Percentiles rank a stretch among this genome's conserved stretches.
Conservation (phyloP, 805 yeast genomes). For the Yueomyces sinensis region DNA sequence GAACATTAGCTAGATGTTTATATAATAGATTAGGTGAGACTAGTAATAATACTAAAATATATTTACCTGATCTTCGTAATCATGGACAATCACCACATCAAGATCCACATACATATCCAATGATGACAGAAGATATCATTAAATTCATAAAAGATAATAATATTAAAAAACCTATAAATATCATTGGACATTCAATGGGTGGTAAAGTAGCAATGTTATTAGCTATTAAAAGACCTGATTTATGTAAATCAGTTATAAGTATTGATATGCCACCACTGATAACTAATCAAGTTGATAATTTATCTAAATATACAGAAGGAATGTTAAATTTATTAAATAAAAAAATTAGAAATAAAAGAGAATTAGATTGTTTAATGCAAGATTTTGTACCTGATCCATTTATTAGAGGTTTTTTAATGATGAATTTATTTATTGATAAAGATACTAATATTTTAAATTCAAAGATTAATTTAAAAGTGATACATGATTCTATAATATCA, state of each 20-base stretch:
- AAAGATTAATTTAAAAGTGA: too few relatives aligned
- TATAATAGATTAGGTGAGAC: conserved; percentile 12
- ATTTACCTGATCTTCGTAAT: conserved; percentile 38
- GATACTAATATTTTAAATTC: too few relatives aligned
- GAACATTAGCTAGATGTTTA: not conserved
- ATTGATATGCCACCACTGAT: not conserved
- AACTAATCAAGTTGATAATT: not conserved
- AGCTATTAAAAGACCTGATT: conserved; percentile 15
- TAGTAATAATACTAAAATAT: conserved; percentile 25
- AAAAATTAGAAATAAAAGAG: not conserved
- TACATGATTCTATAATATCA: too few relatives aligned
- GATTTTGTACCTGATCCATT: not conserved
- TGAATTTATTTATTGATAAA: not conserved
- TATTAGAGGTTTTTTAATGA: not conserved
- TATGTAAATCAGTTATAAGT: not conserved
- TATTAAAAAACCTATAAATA: conserved; percentile 12
- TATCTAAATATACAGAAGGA: not conserved
- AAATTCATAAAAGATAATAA: conserved; percentile 19
- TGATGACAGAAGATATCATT: conserved; percentile 31
- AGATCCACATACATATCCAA: conserved; percentile 29
- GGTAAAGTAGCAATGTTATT: conserved; percentile 41
- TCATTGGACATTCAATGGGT: conserved; percentile 48
- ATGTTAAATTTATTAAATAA: not conserved
- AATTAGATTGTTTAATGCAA: not conserved
- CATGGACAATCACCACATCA: conserved; percentile 39